These are phyloP conservation scores for Neonectria punicea DNA, from an alignment of 2,329 filamentous ascomycete species.

Conservation along the genomic window DNA sequence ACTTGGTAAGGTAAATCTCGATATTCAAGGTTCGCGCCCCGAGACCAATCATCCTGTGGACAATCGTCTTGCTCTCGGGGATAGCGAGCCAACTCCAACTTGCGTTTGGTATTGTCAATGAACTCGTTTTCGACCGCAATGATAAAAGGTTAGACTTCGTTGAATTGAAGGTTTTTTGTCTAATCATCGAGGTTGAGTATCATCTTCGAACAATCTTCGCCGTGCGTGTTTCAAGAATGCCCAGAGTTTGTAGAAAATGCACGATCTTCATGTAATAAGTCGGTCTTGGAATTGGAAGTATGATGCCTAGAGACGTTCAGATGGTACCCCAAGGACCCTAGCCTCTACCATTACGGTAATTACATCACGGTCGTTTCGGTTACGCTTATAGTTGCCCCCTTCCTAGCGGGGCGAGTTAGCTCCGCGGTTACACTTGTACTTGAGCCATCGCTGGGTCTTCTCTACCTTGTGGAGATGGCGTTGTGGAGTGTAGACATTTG, in stretches of 20 bases:
- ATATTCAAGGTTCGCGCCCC: no score
- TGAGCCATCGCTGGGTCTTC: no score
- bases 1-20: no score
- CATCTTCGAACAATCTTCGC: not conserved
- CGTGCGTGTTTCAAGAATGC: not conserved
- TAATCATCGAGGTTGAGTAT: not conserved
- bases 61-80: slow-evolving; percentile 23
- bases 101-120: slow-evolving; percentile 17
- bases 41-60: slow-evolving; percentile 24
- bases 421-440: no score
- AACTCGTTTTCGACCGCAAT: slow-evolving; percentile 23
- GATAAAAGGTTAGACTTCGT: not conserved
- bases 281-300: not conserved
- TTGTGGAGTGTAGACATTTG: no score
- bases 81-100: slow-evolving; percentile 18
- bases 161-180: not conserved
- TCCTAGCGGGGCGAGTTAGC: no score
- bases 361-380: no score
- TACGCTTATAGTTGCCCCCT: no score
- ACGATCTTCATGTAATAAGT: not conserved
- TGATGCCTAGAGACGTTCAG: no score
- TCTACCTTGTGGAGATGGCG: no score
- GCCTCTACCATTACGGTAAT: no score
- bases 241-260: not conserved
- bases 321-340: no score